Evolutionary conservation across 1,139 yeast genomes (phyloP).

Genomic region (Meyerozyma guilliermondii): DNA sequence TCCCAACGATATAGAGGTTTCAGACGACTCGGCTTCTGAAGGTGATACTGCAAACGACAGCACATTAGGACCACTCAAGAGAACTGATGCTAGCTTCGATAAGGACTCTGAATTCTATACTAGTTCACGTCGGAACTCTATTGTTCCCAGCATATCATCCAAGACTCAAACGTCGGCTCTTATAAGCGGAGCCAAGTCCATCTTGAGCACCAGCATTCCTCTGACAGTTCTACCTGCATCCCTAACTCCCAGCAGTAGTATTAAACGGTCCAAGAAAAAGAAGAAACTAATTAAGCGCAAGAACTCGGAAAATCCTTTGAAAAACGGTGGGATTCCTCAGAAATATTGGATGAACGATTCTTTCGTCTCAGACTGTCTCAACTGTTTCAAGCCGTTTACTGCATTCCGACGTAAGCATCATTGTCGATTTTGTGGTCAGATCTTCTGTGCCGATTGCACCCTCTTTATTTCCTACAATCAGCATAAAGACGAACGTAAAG

Average conservation of each 20-base stretch:
- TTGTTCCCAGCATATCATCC: constrained; percentile 9
- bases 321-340: constrained; percentile 49
- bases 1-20: constrained; percentile 45
- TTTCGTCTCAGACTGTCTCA: constrained; percentile 74
- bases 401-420: constrained; percentile 89
- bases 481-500: constrained; percentile 43
- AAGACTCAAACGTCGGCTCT: constrained; percentile 37
- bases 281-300: constrained; percentile 28
- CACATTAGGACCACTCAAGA: constrained; percentile 1
- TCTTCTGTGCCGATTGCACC: constrained; percentile 87
- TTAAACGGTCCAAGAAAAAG: constrained; percentile 10
- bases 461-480: constrained; percentile 69
- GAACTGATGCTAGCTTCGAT: constrained; percentile 9
- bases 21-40: constrained; percentile 46
- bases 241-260: constrained; percentile 23
- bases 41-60: constrained; percentile 25
- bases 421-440: constrained; percentile 94
- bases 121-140: constrained; percentile 3
- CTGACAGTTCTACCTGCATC: constrained; percentile 25
- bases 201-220: constrained; percentile 26
- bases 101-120: not conserved
- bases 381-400: constrained; percentile 69
- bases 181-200: constrained; percentile 36
- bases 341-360: constrained; percentile 94
- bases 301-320: constrained; percentile 42